Evolutionary conservation across 2,329 filamentous ascomycete genomes (phyloP), one percentile per base, ranked within the genome.

Genomic region (Apiospora rasikravindrae): DNA sequence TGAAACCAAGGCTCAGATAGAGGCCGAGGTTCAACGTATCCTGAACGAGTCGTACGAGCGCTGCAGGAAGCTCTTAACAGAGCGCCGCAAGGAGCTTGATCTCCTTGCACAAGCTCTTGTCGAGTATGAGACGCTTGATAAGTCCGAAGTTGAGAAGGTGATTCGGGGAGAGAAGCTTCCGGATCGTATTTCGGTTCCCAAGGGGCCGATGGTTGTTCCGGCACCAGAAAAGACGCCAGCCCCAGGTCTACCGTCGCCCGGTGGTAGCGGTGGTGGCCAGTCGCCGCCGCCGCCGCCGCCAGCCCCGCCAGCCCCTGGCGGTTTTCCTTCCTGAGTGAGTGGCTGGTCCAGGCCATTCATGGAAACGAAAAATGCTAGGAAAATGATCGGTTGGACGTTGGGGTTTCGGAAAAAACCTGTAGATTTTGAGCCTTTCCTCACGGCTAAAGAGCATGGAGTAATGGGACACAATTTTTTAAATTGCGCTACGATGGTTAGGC

Each of bases 121-220:
- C 45, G 92, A 98, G 82, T 98, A 98, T 82, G 96, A 99, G 86
- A 98, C 95, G 0, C 85, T 99, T 69, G 93, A 93, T 81, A 93
- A 92, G 82, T 91, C 93, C 3, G 96, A 99, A 82, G 97, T 98
- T 74, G 91, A 95, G 82, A 94, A 93, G 85, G 94, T 98, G 7
- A 91, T 99, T 75, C 90, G 89, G 70, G 96, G 96, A 47, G 94
- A 98, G 84, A 92, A 93, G 79, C 85, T 99, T 49, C 87, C 91
- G 0, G 88, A 89, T 66, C 93, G 94, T 73, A 83, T 94, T 69
- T 88, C 87, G 73, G 85, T 90, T 73, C 86, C 89, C 26, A 82
- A 86, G 70, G 84, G 87, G 26, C 90, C 89, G 1, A 90, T 95
- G 81, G 92, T 93, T 78, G 82, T 96, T 22, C 94, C 94, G 0